Evolutionary conservation across 1,139 yeast genomes (phyloP), one percentile per base, ranked within the genome.

Genomic region (Geotrichum australiense): DNA sequence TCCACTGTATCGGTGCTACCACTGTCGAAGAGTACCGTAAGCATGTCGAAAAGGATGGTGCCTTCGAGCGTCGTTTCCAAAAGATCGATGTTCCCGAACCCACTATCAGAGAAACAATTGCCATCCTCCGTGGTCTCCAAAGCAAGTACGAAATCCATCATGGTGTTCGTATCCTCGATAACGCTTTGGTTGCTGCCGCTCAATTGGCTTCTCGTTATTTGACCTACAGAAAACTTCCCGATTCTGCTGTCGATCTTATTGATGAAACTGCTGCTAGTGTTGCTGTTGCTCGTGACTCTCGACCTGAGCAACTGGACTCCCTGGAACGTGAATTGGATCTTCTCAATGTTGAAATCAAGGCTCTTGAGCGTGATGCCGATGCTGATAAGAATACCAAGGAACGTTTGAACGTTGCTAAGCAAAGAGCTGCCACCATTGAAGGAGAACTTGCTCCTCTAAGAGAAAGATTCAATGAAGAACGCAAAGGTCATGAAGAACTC

Each of bases 1-100:
- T 91, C 58, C 96, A 91, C 65, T 94, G 96, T 66, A 89, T 89
- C 60, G 99, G 99, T 67, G 98, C 98, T 32, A 91, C 98, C 16
- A 93, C 98, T 3, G 81, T 86, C 56, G 81, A 82, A 45, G 99
- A 91, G 66, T 91, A 91, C 70, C 76, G 97, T 61, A 81, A 89
- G 61, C 79, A 80, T 58, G 81, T 91, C 49, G 86, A 93, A 57
- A 91, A 91, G 63, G 99, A 91, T 65, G 98, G 96, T 61, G 98
- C 99, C 1, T 89, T 91, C 62, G 99, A 91, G 64, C 83, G 99
- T 73, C 78, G 99, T 62, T 91, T 91, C 75, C 99, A 91, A 66
- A 87, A 86, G 62, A 84, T 93, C 53, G 95, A 89, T 58, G 97
- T 91, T 16, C 86, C 85, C 38, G 99, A 94, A 55, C 91, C 97